Conservation (phyloP, 2,329 filamentous ascomycete species). For the Fusarium sp. region DNA sequence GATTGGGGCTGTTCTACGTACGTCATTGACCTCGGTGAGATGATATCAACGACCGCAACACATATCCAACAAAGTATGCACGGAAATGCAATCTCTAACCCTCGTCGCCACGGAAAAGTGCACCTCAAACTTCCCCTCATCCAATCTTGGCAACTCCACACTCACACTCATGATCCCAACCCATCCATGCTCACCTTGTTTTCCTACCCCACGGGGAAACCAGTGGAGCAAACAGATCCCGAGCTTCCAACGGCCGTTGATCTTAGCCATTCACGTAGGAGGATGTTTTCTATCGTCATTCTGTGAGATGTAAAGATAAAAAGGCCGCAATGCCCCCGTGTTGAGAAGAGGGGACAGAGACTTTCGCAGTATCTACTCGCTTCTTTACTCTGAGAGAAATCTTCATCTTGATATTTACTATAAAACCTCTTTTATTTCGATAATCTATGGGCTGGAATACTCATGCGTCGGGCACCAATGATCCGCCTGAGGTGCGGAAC, state of each 20-base stretch:
- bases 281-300: neutral
- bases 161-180: conserved; percentile 27
- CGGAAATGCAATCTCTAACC: neutral
- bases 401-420: neutral
- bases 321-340: conserved; percentile 11
- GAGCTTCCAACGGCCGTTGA: conserved; percentile 7
- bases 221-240: conserved; percentile 21
- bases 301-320: neutral
- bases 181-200: conserved; percentile 11
- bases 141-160: conserved; percentile 35
- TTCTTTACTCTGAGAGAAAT: neutral
- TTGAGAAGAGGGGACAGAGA: neutral
- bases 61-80: neutral
- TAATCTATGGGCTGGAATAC: conserved; percentile 47
- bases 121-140: conserved; percentile 1
- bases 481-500: conserved; percentile 51
- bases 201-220: conserved; percentile 40
- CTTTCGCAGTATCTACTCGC: conserved; percentile 5
- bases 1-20: neutral
- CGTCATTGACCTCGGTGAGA: neutral
- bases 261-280: conserved; percentile 6
- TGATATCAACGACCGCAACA: neutral
- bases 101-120: conserved; percentile 3
- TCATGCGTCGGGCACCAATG: conserved; percentile 53
- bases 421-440: neutral